phyloP scores from a whole-genome alignment of 805 yeast genomes.

The Teunomyces kruisii region DNA sequence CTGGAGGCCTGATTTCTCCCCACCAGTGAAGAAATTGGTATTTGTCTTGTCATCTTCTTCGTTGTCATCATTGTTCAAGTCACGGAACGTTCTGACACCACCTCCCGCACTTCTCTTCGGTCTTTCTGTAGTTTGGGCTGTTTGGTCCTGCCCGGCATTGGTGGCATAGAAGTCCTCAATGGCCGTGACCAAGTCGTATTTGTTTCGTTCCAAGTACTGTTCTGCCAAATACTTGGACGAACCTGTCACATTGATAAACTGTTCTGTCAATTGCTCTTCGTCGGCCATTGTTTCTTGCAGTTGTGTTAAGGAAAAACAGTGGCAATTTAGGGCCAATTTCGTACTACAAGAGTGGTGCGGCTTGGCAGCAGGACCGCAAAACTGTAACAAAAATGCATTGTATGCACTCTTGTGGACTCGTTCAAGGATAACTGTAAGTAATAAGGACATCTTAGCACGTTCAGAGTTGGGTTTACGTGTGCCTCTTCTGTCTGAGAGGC shows the following conservation, averaged over 20 bases:
- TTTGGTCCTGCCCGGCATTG: neutral
- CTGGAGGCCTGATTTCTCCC: slow-evolving; percentile 74
- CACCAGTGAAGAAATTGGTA: slow-evolving; percentile 62
- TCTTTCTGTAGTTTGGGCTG: neutral
- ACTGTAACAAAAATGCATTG: too few relatives aligned
- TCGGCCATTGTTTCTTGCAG: slow-evolving; percentile 16
- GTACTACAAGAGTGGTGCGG: too few relatives aligned
- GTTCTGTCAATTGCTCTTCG: slow-evolving; percentile 22
- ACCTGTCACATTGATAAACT: slow-evolving; percentile 37
- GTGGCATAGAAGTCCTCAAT: slow-evolving; percentile 42
- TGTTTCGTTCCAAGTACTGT: slow-evolving; percentile 38
- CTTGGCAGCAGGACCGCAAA: too few relatives aligned
- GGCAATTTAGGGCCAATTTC: neutral
- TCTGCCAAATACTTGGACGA: slow-evolving; percentile 36
- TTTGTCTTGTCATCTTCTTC: slow-evolving; percentile 56
- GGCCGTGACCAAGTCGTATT: slow-evolving; percentile 37
- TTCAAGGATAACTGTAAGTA: too few relatives aligned
- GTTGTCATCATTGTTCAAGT: slow-evolving; percentile 39
- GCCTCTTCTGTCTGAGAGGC: too few relatives aligned
- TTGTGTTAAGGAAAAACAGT: neutral
- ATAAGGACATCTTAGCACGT: too few relatives aligned
- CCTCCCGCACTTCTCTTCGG: slow-evolving; percentile 6
- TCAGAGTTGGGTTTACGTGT: too few relatives aligned
- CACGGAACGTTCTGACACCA: slow-evolving; percentile 39
- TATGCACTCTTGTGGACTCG: too few relatives aligned